Conservation (phyloP, 1,284 basidiomycete species). For the Cryptococcus sp. region DNA sequence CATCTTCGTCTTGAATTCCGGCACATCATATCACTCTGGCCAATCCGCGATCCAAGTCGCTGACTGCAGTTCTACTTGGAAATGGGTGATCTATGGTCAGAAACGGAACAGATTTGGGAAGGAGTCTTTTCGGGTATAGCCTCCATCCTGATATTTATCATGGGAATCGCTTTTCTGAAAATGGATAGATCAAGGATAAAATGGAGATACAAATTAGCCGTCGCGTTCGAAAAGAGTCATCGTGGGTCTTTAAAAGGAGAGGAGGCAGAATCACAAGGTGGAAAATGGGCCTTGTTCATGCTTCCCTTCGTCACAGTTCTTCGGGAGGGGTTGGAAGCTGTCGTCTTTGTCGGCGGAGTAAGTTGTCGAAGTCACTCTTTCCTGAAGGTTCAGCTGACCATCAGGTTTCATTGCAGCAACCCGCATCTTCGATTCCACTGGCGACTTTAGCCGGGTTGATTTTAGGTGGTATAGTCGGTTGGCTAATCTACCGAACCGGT, state of each 20-base stretch:
- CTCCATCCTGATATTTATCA: constrained; percentile 48
- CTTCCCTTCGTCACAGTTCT: constrained; percentile 81
- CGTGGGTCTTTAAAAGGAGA: constrained; percentile 10
- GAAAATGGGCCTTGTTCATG: constrained; percentile 63
- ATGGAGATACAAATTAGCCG: constrained; percentile 78
- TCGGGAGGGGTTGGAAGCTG: constrained; percentile 84
- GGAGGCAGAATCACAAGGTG: constrained; percentile 9
- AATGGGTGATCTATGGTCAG: constrained; percentile 53
- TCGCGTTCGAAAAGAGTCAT: constrained; percentile 51
- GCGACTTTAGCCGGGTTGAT: constrained; percentile 62
- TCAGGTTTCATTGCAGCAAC: neutral
- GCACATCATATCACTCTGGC: neutral
- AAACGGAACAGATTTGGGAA: constrained; percentile 61
- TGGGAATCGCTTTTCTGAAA: constrained; percentile 70
- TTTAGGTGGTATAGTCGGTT: constrained; percentile 55
- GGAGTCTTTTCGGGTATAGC: constrained; percentile 75
- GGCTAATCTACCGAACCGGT: constrained; percentile 27
- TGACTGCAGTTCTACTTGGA: constrained; percentile 47
- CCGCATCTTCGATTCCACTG: neutral
- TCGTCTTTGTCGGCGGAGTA: constrained; percentile 80
- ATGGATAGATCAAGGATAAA: constrained; percentile 73
- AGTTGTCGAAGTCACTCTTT: no score
- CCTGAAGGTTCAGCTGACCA: no score
- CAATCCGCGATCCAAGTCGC: neutral
- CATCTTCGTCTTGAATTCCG: no score